These are phyloP conservation scores for Claviceps monticola DNA, from an alignment of 2,329 filamentous ascomycete species.

Conservation along the genomic window DNA sequence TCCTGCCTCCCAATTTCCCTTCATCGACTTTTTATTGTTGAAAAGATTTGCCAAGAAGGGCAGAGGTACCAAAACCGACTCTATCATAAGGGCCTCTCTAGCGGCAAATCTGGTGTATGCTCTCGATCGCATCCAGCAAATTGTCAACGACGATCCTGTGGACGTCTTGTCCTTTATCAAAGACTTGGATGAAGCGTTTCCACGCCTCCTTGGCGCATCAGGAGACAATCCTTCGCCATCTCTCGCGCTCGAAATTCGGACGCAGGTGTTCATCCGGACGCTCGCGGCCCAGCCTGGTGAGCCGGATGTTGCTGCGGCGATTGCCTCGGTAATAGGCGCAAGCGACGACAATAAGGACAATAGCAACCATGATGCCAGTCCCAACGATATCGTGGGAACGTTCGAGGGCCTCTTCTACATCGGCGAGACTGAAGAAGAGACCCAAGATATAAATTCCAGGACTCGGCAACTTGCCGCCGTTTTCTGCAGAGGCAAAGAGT, in stretches of 20 bases:
- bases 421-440: background rate
- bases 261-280: conserved; percentile 18
- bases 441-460: background rate
- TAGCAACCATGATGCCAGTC: background rate
- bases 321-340: conserved; percentile 20
- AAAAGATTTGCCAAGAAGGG: background rate
- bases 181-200: conserved; percentile 18
- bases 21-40: conserved; percentile 17
- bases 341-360: background rate
- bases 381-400: conserved; percentile 10
- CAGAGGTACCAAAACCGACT: background rate
- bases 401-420: conserved; percentile 13
- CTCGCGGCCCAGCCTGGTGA: conserved; percentile 8
- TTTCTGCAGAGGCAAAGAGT: conserved; percentile 1
- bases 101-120: conserved; percentile 23
- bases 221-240: conserved; percentile 10
- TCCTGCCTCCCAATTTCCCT: conserved; percentile 3
- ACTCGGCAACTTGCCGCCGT: background rate
- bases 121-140: conserved; percentile 14
- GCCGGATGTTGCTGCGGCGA: conserved; percentile 8
- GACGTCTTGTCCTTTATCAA: conserved; percentile 17
- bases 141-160: conserved; percentile 4
- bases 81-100: conserved; percentile 10
- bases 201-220: conserved; percentile 14
- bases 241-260: conserved; percentile 23